Percentiles rank a stretch among this genome's conserved stretches.
Evolutionary conservation across 495 filamentous ascomycete species (phyloP).

Genomic region (Xylaria nigripes): DNA sequence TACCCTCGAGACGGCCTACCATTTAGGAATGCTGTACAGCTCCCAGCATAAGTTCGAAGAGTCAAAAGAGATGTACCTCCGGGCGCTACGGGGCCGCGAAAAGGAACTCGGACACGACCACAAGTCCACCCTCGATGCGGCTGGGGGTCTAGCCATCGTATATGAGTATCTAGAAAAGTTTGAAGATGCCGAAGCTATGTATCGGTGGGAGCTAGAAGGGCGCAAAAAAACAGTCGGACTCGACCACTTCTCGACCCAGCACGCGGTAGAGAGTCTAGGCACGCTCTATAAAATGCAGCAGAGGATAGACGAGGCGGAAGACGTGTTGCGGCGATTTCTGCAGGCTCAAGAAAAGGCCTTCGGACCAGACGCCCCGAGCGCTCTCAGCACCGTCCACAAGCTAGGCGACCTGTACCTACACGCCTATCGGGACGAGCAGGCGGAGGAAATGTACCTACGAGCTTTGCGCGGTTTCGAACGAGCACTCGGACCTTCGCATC

Average conservation of each 20-base stretch:
- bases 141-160: not conserved
- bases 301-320: not conserved
- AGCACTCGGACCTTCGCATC: conserved; percentile 15
- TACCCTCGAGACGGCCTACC: not conserved
- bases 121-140: not conserved
- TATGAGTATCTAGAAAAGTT: conserved; percentile 9
- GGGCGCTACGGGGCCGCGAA: conserved; percentile 28
- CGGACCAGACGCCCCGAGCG: not conserved
- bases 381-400: not conserved
- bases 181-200: not conserved
- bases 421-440: not conserved
- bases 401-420: not conserved
- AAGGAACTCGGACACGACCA: conserved; percentile 8
- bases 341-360: not conserved
- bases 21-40: not conserved
- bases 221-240: not conserved
- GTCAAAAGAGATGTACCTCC: conserved; percentile 23
- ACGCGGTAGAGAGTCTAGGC: not conserved
- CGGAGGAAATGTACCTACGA: not conserved
- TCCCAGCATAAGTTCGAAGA: conserved; percentile 2
- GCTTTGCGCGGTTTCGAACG: not conserved
- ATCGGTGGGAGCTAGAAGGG: not conserved
- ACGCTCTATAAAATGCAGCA: not conserved
- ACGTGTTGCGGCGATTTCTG: not conserved
- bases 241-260: not conserved